Evolutionary conservation across 164 flowering plant genomes (phyloP).

Genomic region (Aristolochia californica): DNA sequence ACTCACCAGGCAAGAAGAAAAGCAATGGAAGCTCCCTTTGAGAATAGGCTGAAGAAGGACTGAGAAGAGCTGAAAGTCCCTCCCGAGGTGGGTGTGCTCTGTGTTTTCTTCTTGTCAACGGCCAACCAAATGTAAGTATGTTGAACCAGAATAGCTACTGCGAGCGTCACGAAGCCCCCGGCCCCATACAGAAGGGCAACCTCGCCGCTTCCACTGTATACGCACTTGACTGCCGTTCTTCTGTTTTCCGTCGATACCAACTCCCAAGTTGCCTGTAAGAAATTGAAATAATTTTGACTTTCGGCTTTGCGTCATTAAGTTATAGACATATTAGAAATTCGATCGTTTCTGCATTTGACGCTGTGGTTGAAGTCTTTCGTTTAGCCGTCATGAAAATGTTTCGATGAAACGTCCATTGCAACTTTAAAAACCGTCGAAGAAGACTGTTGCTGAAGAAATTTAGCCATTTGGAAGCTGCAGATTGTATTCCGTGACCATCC

Average conservation of each 20-base stretch:
- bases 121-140: conserved; percentile 2
- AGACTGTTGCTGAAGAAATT: too few relatives aligned
- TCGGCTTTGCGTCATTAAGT: too few relatives aligned
- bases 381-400: too few relatives aligned
- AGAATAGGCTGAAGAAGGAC: background rate
- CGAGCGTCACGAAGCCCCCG: background rate
- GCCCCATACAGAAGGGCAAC: background rate
- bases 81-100: background rate
- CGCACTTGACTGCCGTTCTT: background rate
- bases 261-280: background rate
- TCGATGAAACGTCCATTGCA: too few relatives aligned
- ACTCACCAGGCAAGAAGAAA: conserved; percentile 2
- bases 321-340: too few relatives aligned
- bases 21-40: background rate
- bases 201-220: conserved; percentile 1
- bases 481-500: too few relatives aligned
- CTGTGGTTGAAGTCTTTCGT: too few relatives aligned
- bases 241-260: background rate
- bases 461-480: too few relatives aligned
- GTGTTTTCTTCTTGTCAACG: background rate
- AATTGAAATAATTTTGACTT: background rate
- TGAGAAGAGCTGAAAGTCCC: background rate
- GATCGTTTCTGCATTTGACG: too few relatives aligned
- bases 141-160: background rate
- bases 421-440: too few relatives aligned